These are phyloP conservation scores for Populus hybrid DNA, from an alignment of 441 rosid species.

Conservation along the genomic window DNA sequence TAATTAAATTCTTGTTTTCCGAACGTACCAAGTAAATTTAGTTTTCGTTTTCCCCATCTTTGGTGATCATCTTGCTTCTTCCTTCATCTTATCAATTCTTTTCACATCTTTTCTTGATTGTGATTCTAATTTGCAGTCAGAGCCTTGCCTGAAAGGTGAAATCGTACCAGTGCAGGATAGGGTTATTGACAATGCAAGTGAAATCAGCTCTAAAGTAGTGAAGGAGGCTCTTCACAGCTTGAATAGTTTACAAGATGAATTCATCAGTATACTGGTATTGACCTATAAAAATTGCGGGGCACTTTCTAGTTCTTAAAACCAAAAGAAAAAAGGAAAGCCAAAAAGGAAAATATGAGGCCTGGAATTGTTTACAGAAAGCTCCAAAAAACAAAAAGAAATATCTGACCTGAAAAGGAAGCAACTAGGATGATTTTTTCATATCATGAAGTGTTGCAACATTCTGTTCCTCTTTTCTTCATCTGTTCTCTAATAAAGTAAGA, in stretches of 20 bases:
- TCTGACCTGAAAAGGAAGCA: too few relatives aligned
- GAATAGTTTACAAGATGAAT: conserved; percentile 21
- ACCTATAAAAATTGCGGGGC: too few relatives aligned
- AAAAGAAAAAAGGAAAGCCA: neutral
- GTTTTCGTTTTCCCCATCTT: neutral
- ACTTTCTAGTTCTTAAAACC: neutral
- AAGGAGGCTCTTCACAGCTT: conserved; percentile 56
- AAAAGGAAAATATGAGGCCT: neutral
- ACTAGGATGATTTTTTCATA: neutral
- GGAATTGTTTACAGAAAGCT: too few relatives aligned
- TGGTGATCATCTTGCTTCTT: neutral
- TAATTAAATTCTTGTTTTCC: too few relatives aligned
- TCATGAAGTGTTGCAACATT: neutral
- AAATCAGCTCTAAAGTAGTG: conserved; percentile 37
- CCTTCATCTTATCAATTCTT: neutral
- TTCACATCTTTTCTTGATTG: neutral
- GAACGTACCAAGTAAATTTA: too few relatives aligned
- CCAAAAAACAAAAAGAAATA: too few relatives aligned
- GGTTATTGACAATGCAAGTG: conserved; percentile 22
- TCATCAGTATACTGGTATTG: too few relatives aligned
- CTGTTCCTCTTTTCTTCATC: neutral
- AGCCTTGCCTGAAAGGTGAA: conserved; percentile 67
- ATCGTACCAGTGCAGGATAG: conserved; percentile 52
- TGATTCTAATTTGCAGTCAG: conserved; percentile 44
- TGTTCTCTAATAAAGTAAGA: neutral